Conservation (phyloP, 164 flowering plant genomes). For the Aristolochia contorta region DNA sequence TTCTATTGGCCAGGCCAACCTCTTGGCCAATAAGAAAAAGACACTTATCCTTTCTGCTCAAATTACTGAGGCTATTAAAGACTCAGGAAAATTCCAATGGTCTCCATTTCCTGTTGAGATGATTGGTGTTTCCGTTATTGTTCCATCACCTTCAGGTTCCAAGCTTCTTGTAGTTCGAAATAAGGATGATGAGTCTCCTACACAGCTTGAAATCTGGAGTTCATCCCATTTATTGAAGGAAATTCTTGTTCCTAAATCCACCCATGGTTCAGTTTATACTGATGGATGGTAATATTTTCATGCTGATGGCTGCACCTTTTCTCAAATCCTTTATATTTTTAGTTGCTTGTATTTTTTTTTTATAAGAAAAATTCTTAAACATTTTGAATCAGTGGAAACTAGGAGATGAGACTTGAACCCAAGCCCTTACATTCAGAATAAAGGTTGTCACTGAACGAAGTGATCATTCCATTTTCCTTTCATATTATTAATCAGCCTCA, state of each 20-base stretch:
- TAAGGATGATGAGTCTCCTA: slow-evolving; percentile 70
- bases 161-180: slow-evolving; percentile 74
- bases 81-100: slow-evolving; percentile 61
- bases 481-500: too few species aligned
- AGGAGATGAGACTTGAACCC: too few species aligned
- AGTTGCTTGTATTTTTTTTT: background rate
- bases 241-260: slow-evolving; percentile 56
- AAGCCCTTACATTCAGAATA: too few species aligned
- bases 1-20: slow-evolving; percentile 62
- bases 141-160: slow-evolving; percentile 88
- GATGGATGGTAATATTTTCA: slow-evolving; percentile 74
- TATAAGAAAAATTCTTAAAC: too few species aligned
- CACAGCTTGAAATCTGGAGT: slow-evolving; percentile 77
- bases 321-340: background rate
- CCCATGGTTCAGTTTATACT: slow-evolving; percentile 77
- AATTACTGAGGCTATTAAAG: slow-evolving; percentile 28
- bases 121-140: slow-evolving; percentile 56
- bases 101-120: slow-evolving; percentile 90
- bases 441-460: too few species aligned
- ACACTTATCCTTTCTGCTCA: slow-evolving; percentile 49
- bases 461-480: too few species aligned
- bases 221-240: slow-evolving; percentile 69
- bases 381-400: too few species aligned
- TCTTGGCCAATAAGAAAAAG: slow-evolving; percentile 72
- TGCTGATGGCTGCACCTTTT: background rate